These are phyloP conservation scores for Plectosphaerella sp. DNA, from an alignment of 2,329 filamentous ascomycete species.

Conservation along the genomic window DNA sequence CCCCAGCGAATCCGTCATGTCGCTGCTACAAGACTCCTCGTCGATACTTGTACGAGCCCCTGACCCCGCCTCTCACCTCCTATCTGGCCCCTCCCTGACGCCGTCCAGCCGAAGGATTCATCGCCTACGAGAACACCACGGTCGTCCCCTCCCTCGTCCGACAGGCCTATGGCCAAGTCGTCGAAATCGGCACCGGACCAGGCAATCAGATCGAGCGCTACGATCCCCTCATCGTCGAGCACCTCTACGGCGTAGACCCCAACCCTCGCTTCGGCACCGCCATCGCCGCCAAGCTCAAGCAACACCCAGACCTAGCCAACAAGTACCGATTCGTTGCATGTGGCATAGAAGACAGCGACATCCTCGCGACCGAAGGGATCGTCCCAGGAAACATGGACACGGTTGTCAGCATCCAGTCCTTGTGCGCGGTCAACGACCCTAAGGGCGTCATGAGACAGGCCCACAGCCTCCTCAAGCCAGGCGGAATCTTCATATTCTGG, in stretches of 20 bases:
- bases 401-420: conserved; percentile 35
- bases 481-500: conserved; percentile 41
- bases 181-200: conserved; percentile 38
- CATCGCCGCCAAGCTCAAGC: conserved; percentile 23
- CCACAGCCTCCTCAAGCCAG: conserved; percentile 38
- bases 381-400: conserved; percentile 29
- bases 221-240: conserved; percentile 22
- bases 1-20: too few species aligned
- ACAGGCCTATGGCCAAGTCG: conserved; percentile 14
- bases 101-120: too few species aligned
- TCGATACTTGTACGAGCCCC: too few species aligned
- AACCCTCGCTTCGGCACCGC: conserved; percentile 26
- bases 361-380: conserved; percentile 30
- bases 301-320: conserved; percentile 20
- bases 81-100: too few species aligned
- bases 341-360: conserved; percentile 32
- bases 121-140: too few species aligned
- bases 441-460: conserved; percentile 22
- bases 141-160: too few species aligned
- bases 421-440: conserved; percentile 32
- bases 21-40: too few species aligned
- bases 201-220: conserved; percentile 38
- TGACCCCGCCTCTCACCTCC: too few species aligned
- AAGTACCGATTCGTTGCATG: conserved; percentile 31
- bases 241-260: conserved; percentile 35